Evolutionary conservation across 106 monocot genomes (phyloP).

Genomic region (Gastrodia elata): DNA sequence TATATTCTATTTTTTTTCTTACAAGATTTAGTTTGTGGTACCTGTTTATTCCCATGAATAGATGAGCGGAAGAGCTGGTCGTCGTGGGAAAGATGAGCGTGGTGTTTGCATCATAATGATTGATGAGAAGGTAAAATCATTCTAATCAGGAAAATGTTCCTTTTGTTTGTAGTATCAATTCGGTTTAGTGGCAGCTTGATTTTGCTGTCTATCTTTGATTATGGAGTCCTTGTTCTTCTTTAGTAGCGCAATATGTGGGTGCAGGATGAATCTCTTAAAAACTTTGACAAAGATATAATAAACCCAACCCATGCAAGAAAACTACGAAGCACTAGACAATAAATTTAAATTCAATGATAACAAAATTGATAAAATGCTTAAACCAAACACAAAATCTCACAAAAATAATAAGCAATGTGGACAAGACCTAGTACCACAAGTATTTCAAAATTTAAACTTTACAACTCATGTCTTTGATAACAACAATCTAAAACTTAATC

Average conservation of each 20-base stretch:
- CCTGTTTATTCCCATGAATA: constrained; percentile 14
- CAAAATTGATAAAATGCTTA: too few relatives aligned
- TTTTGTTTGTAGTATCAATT: not conserved
- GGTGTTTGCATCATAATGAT: constrained; percentile 99
- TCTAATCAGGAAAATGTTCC: not conserved
- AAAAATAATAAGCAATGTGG: too few relatives aligned
- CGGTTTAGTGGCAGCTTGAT: not conserved
- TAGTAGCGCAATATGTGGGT: not conserved
- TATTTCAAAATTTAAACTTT: too few relatives aligned
- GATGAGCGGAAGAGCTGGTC: constrained; percentile 99
- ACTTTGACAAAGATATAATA: too few relatives aligned
- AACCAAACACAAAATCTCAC: too few relatives aligned
- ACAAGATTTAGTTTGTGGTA: constrained; percentile 5
- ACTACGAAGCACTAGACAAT: too few relatives aligned
- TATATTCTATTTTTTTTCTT: not conserved
- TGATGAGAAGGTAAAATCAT: constrained; percentile 67
- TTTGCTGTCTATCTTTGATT: not conserved
- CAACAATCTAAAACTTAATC: too few relatives aligned
- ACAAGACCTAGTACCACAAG: too few relatives aligned
- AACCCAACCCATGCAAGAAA: too few relatives aligned
- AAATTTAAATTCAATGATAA: too few relatives aligned
- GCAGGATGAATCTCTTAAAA: too few relatives aligned
- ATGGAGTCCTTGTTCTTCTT: not conserved
- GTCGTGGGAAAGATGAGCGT: constrained; percentile 97
- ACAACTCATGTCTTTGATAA: too few relatives aligned